These are phyloP conservation scores for Penicillium alfredii DNA, from an alignment of 495 filamentous ascomycete genomes.

Conservation along the genomic window DNA sequence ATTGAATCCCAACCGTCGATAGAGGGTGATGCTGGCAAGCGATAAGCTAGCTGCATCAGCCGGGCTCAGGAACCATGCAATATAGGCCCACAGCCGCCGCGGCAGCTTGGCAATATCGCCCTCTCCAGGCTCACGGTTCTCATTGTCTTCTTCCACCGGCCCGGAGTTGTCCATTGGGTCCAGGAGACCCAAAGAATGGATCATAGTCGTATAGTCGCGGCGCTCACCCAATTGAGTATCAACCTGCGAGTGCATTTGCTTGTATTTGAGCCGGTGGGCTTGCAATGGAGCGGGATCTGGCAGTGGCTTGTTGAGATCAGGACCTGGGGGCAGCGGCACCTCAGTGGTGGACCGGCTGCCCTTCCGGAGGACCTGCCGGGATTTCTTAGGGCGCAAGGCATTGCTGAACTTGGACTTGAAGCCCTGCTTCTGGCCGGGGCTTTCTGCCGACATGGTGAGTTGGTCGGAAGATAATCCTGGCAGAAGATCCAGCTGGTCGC, in stretches of 20 bases:
- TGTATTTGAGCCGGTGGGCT: constrained; percentile 38
- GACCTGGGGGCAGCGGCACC: constrained; percentile 25
- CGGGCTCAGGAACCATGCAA: constrained; percentile 36
- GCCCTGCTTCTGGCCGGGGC: constrained; percentile 29
- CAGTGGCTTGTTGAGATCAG: constrained; percentile 27
- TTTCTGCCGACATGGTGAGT: constrained; percentile 32
- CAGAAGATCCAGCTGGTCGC: no score
- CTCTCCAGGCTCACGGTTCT: constrained; percentile 36
- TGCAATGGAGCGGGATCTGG: constrained; percentile 34
- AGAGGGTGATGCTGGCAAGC: constrained; percentile 42
- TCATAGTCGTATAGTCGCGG: constrained; percentile 42
- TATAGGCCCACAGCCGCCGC: constrained; percentile 35
- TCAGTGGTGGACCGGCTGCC: constrained; percentile 30
- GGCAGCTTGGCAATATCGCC: constrained; percentile 39
- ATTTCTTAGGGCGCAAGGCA: constrained; percentile 41
- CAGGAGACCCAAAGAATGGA: constrained; percentile 41
- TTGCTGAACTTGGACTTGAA: constrained; percentile 31
- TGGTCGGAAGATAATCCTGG: no score
- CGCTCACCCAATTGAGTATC: constrained; percentile 47
- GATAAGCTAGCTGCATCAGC: constrained; percentile 43
- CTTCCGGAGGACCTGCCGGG: constrained; percentile 42
- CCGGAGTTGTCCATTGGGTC: constrained; percentile 25
- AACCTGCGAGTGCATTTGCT: constrained; percentile 20
- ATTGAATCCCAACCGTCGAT: constrained; percentile 30
- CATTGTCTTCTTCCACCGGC: constrained; percentile 12